These are phyloP conservation scores for Aspergillus flavus DNA, from an alignment of 2,329 filamentous ascomycete species.

Conservation along the genomic window DNA sequence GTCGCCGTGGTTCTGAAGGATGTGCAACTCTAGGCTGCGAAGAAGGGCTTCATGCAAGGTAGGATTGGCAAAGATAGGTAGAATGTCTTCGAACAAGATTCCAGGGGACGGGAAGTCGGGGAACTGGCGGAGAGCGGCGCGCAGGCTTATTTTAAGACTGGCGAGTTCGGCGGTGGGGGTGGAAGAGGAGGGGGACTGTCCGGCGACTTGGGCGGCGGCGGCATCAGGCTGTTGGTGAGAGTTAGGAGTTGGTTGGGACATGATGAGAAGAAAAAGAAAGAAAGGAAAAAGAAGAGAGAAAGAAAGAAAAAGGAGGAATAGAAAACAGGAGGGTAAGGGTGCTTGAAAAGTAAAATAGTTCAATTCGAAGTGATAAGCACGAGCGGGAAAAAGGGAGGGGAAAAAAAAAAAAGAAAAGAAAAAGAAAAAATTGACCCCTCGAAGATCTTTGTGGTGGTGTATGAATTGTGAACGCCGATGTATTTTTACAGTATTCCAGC, in stretches of 20 bases:
- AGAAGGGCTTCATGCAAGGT: conserved; percentile 74
- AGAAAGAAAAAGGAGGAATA: conserved; percentile 15
- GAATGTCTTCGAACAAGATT: conserved; percentile 96
- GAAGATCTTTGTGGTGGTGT: background rate
- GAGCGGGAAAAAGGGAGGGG: conserved; percentile 14
- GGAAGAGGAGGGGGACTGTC: conserved; percentile 49
- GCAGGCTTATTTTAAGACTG: conserved; percentile 69
- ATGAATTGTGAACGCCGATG: background rate
- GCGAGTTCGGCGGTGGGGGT: conserved; percentile 57
- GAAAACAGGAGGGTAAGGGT: conserved; percentile 17
- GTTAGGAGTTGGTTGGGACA: conserved; percentile 40
- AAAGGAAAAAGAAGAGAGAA: conserved; percentile 19
- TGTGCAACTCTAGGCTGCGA: conserved; percentile 81
- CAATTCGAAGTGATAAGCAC: conserved; percentile 6
- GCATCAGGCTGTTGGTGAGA: conserved; percentile 38
- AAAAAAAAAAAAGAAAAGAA: conserved; percentile 13
- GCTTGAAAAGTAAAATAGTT: conserved; percentile 12
- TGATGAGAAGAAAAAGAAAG: conserved; percentile 32
- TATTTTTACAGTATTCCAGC: background rate
- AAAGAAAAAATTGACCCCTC: conserved; percentile 4
- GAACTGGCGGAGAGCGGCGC: conserved; percentile 77
- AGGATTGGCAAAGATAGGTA: conserved; percentile 87
- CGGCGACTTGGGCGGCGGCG: conserved; percentile 42
- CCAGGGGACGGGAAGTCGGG: conserved; percentile 89
- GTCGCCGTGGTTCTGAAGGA: conserved; percentile 63